Evolutionary conservation across 495 filamentous ascomycete genomes (phyloP).

Genomic region (Penicillium cataractarum): DNA sequence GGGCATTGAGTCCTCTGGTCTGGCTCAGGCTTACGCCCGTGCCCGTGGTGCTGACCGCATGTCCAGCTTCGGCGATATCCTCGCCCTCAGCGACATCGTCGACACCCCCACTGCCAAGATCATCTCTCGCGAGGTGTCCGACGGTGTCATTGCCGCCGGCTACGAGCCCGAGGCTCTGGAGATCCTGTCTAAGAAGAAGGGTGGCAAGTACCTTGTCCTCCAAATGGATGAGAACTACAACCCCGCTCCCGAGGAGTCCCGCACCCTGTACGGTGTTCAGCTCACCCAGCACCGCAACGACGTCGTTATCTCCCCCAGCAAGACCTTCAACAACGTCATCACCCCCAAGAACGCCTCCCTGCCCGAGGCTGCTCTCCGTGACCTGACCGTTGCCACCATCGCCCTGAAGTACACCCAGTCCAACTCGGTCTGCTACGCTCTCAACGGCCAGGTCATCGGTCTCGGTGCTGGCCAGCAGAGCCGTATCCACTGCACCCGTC

Average conservation of each 20-base stretch:
- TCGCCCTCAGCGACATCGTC: constrained; percentile 87
- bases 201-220: constrained; percentile 92
- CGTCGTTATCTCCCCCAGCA: constrained; percentile 75
- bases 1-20: constrained; percentile 77
- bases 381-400: constrained; percentile 94
- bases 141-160: constrained; percentile 89
- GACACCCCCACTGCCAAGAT: constrained; percentile 93
- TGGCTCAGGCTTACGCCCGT: constrained; percentile 94
- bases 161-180: constrained; percentile 83
- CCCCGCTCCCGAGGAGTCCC: constrained; percentile 72
- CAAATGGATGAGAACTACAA: constrained; percentile 90
- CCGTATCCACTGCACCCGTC: constrained; percentile 95
- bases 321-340: constrained; percentile 82
- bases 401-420: constrained; percentile 97
- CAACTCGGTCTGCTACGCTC: constrained; percentile 97
- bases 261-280: constrained; percentile 86
- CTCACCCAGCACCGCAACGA: constrained; percentile 92
- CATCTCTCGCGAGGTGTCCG: constrained; percentile 95
- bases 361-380: constrained; percentile 79
- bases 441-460: constrained; percentile 92
- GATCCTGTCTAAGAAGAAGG: constrained; percentile 97
- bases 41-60: constrained; percentile 95
- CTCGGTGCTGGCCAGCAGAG: constrained; percentile 96
- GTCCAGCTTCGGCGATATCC: constrained; percentile 95
- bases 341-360: constrained; percentile 79